Evolutionary conservation across 2,329 filamentous ascomycete species (phyloP), one percentile per base, ranked within the genome.

Genomic region (Ramularia endophylla): DNA sequence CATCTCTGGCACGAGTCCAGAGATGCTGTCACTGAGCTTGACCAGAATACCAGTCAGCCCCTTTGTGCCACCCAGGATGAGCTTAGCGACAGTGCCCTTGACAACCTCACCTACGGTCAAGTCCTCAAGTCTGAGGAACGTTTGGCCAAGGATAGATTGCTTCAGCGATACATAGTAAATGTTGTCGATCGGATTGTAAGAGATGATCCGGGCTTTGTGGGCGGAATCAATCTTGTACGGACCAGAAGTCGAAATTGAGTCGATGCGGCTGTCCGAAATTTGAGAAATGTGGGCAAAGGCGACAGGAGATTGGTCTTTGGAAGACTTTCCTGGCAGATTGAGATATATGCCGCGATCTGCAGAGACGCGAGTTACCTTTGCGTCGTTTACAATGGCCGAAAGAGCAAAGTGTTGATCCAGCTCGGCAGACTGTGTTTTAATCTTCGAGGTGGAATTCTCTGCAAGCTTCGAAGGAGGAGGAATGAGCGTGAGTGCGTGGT

Each of bases 261-360:
- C 92, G 39, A 95, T 77, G 62, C 92, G 94, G 52, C 83, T 83
- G 61, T 98, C 90, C 44, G 90, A 85, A 47, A 98, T 77, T 50
- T 86, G 80, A 1, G 92, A 98, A 51, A 98, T 94, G 63, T 98
- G 92, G 16, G 94, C 88, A 58, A 95, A 98, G 87, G 58, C 56
- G 9, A 34, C 43, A 6, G 36, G 18, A 7, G 31, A 15, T n/a
- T 41, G 40, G 13, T 46, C 38, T 8, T 46, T 41, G 5, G 39
- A 39, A 19, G 30, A 31, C 11, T 46, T 39, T n/a, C 17, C 32
- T n/a, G 78, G 71, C 18, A 90, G 66, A 52, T 85, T 78, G 12
- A 89, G 73, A 56, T 94, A 95, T 2, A 95, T 71, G 39, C 92
- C 94, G 46, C 90, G 77, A 3, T 82, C 80, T 4, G 81, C 72